Base-by-base conservation (phyloP, 768 basidiomycete genomes). In the Trametes elegans region DNA sequence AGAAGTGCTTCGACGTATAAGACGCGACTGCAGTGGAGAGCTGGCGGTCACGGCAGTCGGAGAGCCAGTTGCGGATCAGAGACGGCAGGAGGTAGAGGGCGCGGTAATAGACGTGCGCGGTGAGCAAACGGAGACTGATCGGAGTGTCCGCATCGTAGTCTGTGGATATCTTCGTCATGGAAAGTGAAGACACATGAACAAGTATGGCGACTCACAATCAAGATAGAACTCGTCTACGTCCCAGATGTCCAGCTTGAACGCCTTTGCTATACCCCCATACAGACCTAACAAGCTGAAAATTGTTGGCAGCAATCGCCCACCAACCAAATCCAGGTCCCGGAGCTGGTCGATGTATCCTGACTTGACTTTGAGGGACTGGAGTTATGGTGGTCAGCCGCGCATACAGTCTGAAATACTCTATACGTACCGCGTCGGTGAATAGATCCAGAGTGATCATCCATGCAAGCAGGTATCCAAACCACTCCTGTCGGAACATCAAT, bases 401-500 rank as follows among this genome's bases (percentile, higher is more conserved):
- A 19, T 3, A 9, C 16, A 13, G 2, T 21, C 32, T 27, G 18
- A 3, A 26, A 11, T 13, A 21, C 5, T 49, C 36, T 32, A 49
- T 36, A 76, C 90, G 59, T 67, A 95, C 94, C 8, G 92, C 88
- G 67, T 90, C 84, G 23, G 75, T 74, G 70, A 97, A 97, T 18
- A 88, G 74, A 64, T 94, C 91, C 58, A 97, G 87, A 1, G 86
- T 67, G n/a, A 92, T 72, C 86, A 95, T 90, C 94, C 93, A 97
- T 2, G 79, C 81, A 8, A 97, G 78, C n/a, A 97, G 71, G 58
- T 82, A 81, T 3, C 86, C 84, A 57, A 90, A 83, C 2, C 80
- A 65, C 44, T 73, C 76, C 76, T 69, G 56, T 45, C 41, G 26
- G 27, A 53, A 5, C 7, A 16, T 54, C 41, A 51, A 49, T n/a